Conservation (phyloP, 2,329 filamentous ascomycete species). For the Colletotrichum spinosum region DNA sequence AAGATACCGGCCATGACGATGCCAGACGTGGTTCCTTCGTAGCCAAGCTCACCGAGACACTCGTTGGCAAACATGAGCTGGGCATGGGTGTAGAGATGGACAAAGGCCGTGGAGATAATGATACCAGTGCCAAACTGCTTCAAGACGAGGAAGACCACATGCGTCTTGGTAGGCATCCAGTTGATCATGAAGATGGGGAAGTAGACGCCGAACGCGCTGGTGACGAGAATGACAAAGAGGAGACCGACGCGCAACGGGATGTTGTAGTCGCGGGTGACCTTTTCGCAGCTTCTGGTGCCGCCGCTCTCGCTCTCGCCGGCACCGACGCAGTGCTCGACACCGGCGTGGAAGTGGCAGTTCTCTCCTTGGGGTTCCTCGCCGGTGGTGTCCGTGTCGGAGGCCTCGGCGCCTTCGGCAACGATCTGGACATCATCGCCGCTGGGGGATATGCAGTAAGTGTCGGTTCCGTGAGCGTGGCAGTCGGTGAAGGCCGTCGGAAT, state of each 20-base stretch:
- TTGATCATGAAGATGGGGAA: constrained; percentile 71
- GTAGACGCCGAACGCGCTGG: constrained; percentile 67
- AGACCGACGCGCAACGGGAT: constrained; percentile 76
- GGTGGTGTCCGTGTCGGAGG: constrained; percentile 40
- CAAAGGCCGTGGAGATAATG: constrained; percentile 77
- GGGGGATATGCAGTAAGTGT: constrained; percentile 71
- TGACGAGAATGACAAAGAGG: constrained; percentile 77
- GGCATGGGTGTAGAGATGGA: constrained; percentile 80
- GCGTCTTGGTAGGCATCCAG: constrained; percentile 63
- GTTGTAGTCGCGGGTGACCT: constrained; percentile 69
- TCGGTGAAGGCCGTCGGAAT: constrained; percentile 71
- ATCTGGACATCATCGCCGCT: constrained; percentile 72
- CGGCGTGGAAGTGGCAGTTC: constrained; percentile 80
- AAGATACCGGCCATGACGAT: constrained; percentile 81
- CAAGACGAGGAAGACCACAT: constrained; percentile 68
- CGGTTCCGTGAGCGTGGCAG: constrained; percentile 71
- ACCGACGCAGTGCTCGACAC: constrained; percentile 68
- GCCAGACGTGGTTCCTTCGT: constrained; percentile 76
- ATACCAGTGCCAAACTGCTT: constrained; percentile 82
- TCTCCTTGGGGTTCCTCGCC: constrained; percentile 46
- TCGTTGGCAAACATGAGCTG: constrained; percentile 77
- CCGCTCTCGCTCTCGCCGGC: constrained; percentile 53
- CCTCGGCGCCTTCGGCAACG: constrained; percentile 49
- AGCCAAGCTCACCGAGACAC: constrained; percentile 74
- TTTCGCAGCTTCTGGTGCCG: constrained; percentile 55